Evolutionary conservation across 345 rosid genomes (phyloP), one percentile per base, ranked within the genome.

Genomic region (Gossypium rotundifolium): DNA sequence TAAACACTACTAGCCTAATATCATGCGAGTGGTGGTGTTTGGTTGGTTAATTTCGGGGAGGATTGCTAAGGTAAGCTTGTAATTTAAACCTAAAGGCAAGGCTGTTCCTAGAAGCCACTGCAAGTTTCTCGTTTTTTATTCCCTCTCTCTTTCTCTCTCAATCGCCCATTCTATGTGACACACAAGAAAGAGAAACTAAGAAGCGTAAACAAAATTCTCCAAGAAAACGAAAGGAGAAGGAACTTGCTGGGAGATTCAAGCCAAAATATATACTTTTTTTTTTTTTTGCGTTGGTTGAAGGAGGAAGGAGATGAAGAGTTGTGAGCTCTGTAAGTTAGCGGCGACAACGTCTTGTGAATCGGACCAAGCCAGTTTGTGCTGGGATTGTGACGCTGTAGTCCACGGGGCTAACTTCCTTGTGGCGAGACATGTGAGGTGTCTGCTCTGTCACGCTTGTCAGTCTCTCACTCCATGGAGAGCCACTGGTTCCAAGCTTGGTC

Each of bases 361-460:
- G 13, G 95, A 90, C 77, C 84, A 84, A 76, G 95, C 95, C 12
- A 76, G 81, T 76, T 85, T 90, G 23, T 90, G 95, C 76, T 90
- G 95, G 95, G 77, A 73, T 80, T 90, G 95, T 76, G 95, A 90
- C 70, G 81, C 82, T 64, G 81, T 79, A 73, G 92, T 90, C 45
- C 95, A 88, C 79, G 89, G 87, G 23, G 92, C 95, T 65, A 90
- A 90, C 84, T 90, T 90, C 80, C 91, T 90, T 48, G 95, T 90
- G 7, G 92, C 95, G 0, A 75, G 91, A 13, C 95, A 90, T 75
- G 61, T 78, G 13, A 80, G 95, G 14, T 73, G 75, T 22, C 88
- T 90, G 10, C 90, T 90, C 29, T 90, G 95, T 77, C 82, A 79
- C 63, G 54, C 73, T 13, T 90, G 95, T 70, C 82, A 81, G 63